Evolutionary conservation across 306 rosid species (phyloP), one percentile per base, ranked within the genome.

Genomic region (Malus sylvestris): DNA sequence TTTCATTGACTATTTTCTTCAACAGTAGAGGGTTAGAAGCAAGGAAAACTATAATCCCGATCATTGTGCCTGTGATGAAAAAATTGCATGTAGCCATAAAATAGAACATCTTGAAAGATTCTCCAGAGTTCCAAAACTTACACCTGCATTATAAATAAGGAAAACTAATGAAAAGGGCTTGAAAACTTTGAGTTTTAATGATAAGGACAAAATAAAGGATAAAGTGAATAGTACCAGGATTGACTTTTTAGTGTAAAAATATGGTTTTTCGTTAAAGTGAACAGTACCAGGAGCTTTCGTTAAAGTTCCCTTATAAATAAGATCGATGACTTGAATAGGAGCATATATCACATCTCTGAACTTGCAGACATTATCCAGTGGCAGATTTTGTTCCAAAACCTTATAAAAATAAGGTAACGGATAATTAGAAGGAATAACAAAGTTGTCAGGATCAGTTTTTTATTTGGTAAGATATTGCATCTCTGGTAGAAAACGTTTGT

Each of bases 311-410:
- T n/a, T 95, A 82, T 92, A 95, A 33, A 95, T 79, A 81, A 95
- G 99, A 70, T 84, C 92, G 67, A 92, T 88, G 80, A 95, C 99
- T 74, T 97, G 91, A 61, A 95, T 92, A 76, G 97, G 99, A 60
- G 99, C 96, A 69, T 92, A 89, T 71, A 68, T 85, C 59, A 95
- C 97, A 84, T 90, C 92, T 84, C 82, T 67, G 69, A 97, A 92
- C 84, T 95, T 95, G 93, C 90, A 95, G 33, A 78, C 82, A 83
- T 75, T 80, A 71, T 90, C 97, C 91, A 95, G 71, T 20, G 99
- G 99, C 80, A 95, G 99, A 83, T 95, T 95, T 89, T 86, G 82
- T 87, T 90, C 97, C 91, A 95, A 82, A 71, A 92, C 87, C 97
- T 92, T 79, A 74, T 72, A 69, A 33, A 29, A 55, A 60, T 55